These are phyloP conservation scores for Tricholoma saponaceum DNA, from an alignment of 768 basidiomycete species.

Conservation along the genomic window DNA sequence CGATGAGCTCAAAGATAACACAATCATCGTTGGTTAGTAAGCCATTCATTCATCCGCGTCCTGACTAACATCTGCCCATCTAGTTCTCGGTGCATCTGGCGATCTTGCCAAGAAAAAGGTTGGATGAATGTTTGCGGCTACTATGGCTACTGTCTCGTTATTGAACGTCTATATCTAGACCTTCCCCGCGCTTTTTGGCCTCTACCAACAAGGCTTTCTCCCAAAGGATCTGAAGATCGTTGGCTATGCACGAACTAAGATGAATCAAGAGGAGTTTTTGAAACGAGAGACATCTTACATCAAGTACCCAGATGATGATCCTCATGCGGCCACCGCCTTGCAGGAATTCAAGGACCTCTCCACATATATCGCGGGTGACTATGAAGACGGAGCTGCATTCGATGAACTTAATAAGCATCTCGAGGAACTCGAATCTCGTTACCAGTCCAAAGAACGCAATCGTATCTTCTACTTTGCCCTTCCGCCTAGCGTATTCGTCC, in stretches of 20 bases:
- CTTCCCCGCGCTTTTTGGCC: conserved; percentile 90
- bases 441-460: conserved; percentile 60
- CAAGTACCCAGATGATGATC: conserved; percentile 68
- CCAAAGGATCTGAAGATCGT: conserved; percentile 86
- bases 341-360: conserved; percentile 81
- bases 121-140: conserved; percentile 17
- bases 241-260: conserved; percentile 96
- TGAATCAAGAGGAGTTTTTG: conserved; percentile 81
- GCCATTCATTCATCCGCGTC: conserved; percentile 6
- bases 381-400: conserved; percentile 83
- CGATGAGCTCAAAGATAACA: conserved; percentile 80
- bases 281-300: conserved; percentile 83
- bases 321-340: conserved; percentile 54
- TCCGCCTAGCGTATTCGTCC: conserved; percentile 93
- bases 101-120: conserved; percentile 99
- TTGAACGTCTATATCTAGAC: conserved; percentile 52
- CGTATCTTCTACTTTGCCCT: conserved; percentile 97
- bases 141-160: not conserved
- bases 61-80: no score
- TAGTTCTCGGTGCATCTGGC: conserved; percentile 94
- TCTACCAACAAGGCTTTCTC: conserved; percentile 77
- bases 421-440: conserved; percentile 70
- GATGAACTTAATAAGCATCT: conserved; percentile 72
- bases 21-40: conserved; percentile 76
- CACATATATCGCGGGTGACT: conserved; percentile 82